A percentile compares a stretch with the other conserved stretches of the same genome.
These are phyloP conservation scores for Kuraishia capsulata DNA, from an alignment of 805 yeast genomes.

Conservation along the genomic window DNA sequence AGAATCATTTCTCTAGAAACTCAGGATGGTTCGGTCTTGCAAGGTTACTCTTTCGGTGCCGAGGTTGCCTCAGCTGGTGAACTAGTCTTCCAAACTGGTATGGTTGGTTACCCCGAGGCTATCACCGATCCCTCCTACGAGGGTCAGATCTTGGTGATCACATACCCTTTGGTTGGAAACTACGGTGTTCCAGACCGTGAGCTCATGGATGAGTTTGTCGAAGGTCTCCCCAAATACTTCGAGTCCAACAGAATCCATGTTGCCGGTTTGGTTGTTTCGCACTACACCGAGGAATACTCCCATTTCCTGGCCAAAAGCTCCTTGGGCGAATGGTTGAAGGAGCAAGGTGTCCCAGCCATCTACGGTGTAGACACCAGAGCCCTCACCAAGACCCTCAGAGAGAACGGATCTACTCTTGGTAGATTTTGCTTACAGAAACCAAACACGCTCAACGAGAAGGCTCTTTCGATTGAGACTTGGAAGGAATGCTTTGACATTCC, in stretches of 20 bases:
- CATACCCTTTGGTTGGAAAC: conserved; percentile 95
- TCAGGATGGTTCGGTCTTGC: conserved; percentile 75
- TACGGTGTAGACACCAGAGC: conserved; percentile 97
- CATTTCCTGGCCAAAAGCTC: conserved; percentile 91
- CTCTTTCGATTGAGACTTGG: conserved; percentile 42
- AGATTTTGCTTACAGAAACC: conserved; percentile 61
- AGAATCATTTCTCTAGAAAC: conserved; percentile 82
- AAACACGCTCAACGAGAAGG: conserved; percentile 20
- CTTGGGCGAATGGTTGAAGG: conserved; percentile 87
- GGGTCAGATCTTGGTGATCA: conserved; percentile 94
- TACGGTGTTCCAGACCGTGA: conserved; percentile 96
- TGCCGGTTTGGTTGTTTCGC: conserved; percentile 95
- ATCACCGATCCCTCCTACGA: conserved; percentile 97
- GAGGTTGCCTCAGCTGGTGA: conserved; percentile 87
- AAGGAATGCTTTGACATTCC: conserved; percentile 56
- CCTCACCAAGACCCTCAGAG: conserved; percentile 87
- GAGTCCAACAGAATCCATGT: conserved; percentile 90
- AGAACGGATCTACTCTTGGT: conserved; percentile 88
- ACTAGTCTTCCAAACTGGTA: conserved; percentile 97
- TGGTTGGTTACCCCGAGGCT: conserved; percentile 99
- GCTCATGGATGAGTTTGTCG: conserved; percentile 62
- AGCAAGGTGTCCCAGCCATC: conserved; percentile 88
- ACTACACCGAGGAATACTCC: conserved; percentile 92
- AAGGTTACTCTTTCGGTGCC: conserved; percentile 98
- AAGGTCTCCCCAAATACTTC: conserved; percentile 79